Conservation (phyloP, 208 protist genomes). For the Leishmania arabica region DNA sequence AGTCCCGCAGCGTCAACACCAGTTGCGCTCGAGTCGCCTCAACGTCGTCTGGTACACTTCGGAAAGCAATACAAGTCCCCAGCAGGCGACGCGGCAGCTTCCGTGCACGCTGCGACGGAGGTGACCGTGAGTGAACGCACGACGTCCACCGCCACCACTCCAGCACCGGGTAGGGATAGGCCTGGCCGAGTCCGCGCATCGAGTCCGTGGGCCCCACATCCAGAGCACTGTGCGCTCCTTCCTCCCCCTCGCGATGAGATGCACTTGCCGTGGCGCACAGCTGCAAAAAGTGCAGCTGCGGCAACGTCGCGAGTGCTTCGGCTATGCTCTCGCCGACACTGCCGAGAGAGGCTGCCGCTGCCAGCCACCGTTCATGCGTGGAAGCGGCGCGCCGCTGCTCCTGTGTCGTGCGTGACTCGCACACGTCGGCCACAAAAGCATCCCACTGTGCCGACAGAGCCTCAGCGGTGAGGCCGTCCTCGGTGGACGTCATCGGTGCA, state of each 20-base stretch:
- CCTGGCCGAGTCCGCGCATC: not conserved
- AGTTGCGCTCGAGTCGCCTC: not conserved
- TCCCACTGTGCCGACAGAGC: not conserved
- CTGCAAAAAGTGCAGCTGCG: not conserved
- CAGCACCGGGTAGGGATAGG: conserved; percentile 4
- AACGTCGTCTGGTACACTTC: not conserved
- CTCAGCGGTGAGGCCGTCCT: not conserved
- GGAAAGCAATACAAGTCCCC: not conserved
- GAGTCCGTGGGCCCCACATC: not conserved
- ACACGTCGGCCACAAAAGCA: not conserved
- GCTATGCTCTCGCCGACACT: not conserved
- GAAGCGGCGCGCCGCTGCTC: not conserved
- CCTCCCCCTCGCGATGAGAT: not conserved
- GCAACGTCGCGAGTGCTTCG: not conserved
- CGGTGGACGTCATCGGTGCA: not conserved
- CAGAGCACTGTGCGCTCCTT: not conserved
- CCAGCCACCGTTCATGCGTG: not conserved
- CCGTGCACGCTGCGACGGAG: not conserved
- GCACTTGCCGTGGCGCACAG: not conserved
- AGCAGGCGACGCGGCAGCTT: not conserved
- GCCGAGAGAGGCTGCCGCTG: conserved; percentile 3
- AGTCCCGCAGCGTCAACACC: not conserved
- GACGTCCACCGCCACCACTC: not conserved
- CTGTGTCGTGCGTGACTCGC: not conserved
- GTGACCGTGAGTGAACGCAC: not conserved